Base-by-base conservation (phyloP, 2,329 filamentous ascomycete genomes). In the Ramularia endophylla region DNA sequence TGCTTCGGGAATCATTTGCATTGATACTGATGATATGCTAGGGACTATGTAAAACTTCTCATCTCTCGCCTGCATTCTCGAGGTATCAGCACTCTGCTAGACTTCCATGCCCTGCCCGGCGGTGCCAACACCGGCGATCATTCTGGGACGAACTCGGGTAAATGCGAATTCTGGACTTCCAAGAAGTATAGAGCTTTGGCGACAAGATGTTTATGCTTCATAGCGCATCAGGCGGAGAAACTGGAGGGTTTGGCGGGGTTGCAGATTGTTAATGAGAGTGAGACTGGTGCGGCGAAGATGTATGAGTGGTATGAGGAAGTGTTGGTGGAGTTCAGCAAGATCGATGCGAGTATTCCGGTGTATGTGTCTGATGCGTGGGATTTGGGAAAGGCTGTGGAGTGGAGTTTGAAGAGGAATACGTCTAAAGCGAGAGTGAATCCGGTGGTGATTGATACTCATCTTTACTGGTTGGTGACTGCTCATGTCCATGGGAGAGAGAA, bases 361-460 rank as follows among this genome's bases (percentile, higher is more conserved):
- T 74, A 79, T 50, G 70, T 81, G 46, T 76, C 71, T 5, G 77
- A 80, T 52, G 76, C 65, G 1, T 80, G 76, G 74, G 67, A 78
- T 52, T 57, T 79, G 11, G 47, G 52, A 0, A 59, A 62, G 17
- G 68, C 69, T 2, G 47, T 74, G 17, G 55, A 63, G 7, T 80
- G 75, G 64, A 60, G 57, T 3, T 54, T 55, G 16, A 49, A 55
- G 17, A 22, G 52, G 53, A 60, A 60, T 40, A 29, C 48, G 15
- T 18, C 22, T 3, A 31, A 16, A 16, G 4, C 39, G 25, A 20
- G 35, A n/a, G 42, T 53, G n/a, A 70, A 68, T 36, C 73, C 75
- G 0, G 65, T 80, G 6, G 60, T 79, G 16, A 64, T 80, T 18
- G 77, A 80, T 48, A 78, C 75, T 9, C 77, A 80, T 56, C 67